phyloP scores from a whole-genome alignment of 164 flowering plant genomes.

The Echeveria elegans region DNA sequence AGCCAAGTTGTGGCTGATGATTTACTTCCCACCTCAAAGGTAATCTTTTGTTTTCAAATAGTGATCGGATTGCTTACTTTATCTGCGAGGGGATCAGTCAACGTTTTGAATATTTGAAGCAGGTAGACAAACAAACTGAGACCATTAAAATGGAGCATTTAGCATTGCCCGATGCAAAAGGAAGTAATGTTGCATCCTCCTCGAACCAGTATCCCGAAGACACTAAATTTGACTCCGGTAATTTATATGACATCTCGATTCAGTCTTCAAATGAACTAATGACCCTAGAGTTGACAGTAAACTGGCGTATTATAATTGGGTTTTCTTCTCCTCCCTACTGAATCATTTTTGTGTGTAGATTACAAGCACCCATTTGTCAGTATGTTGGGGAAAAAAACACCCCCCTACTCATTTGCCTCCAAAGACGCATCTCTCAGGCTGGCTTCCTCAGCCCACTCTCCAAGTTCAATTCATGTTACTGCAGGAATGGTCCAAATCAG shows the following conservation, averaged over 20 bases:
- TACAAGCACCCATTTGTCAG: slow-evolving; percentile 23
- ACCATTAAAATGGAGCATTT: slow-evolving; percentile 2
- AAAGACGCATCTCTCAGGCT: slow-evolving; percentile 31
- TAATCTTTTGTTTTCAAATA: slow-evolving; percentile 12
- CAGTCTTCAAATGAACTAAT: not conserved
- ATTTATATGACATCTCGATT: not conserved
- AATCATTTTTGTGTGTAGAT: slow-evolving; percentile 29
- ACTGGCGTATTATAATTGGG: not conserved
- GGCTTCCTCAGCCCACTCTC: slow-evolving; percentile 28
- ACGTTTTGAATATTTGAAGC: slow-evolving; percentile 1
- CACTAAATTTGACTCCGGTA: slow-evolving; percentile 23
- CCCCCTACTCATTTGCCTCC: slow-evolving; percentile 53
- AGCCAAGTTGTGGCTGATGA: slow-evolving; percentile 12
- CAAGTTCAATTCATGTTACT: slow-evolving; percentile 41
- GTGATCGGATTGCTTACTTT: not conserved
- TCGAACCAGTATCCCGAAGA: slow-evolving; percentile 25
- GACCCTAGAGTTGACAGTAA: not conserved
- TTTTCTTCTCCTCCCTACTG: not conserved
- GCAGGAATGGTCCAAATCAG: slow-evolving; percentile 49
- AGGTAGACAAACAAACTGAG: slow-evolving; percentile 14
- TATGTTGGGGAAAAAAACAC: slow-evolving; percentile 45
- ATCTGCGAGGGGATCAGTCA: not conserved
- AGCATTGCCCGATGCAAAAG: slow-evolving; percentile 10
- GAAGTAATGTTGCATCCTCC: slow-evolving; percentile 30
- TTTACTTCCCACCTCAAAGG: slow-evolving; percentile 17